These are phyloP conservation scores for Chionographis japonica DNA, from an alignment of 106 monocot genomes.

Conservation along the genomic window DNA sequence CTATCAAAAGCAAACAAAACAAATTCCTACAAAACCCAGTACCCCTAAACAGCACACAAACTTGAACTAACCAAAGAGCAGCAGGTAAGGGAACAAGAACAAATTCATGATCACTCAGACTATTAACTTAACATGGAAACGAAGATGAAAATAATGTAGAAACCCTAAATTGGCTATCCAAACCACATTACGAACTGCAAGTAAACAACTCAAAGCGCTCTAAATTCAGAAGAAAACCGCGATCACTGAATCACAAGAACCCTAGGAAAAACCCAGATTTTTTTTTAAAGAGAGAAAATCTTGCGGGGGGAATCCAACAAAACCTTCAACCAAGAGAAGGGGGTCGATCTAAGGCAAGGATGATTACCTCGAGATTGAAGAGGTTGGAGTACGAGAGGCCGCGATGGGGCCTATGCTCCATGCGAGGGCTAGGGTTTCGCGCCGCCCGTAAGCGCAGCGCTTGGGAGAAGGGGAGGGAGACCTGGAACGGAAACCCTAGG, in stretches of 20 bases:
- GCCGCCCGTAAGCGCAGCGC: background rate
- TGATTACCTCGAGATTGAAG: conserved; percentile 86
- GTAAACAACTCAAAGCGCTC: too few relatives aligned
- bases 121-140: background rate
- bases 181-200: too few relatives aligned
- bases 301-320: background rate
- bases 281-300: background rate
- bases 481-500: background rate
- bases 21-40: background rate
- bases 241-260: too few relatives aligned
- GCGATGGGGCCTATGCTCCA: conserved; percentile 34
- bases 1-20: background rate
- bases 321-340: background rate
- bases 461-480: background rate
- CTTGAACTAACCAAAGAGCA: too few relatives aligned
- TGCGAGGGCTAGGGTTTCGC: conserved; percentile 8
- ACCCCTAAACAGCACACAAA: too few relatives aligned
- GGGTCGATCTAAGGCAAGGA: too few relatives aligned
- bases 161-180: too few relatives aligned
- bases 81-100: background rate
- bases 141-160: background rate
- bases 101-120: background rate
- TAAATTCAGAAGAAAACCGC: too few relatives aligned
- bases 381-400: conserved; percentile 69
- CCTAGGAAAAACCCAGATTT: too few relatives aligned